phyloP scores from a whole-genome alignment of 2,329 filamentous ascomycete genomes.

The Camptophora hylomeconis region DNA sequence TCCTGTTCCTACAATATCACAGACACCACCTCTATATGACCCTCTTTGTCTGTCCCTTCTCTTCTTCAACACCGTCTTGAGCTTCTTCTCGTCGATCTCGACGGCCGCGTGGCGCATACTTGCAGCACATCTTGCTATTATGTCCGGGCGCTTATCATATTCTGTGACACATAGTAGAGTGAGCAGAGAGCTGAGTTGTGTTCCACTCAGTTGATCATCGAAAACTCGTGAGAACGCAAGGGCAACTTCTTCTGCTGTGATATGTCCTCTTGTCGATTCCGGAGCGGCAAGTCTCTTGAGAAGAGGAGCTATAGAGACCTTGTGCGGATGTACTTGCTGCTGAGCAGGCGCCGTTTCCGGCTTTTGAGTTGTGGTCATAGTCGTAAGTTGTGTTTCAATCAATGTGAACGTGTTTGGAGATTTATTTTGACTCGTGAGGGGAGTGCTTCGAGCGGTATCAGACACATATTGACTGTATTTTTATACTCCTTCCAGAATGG shows the following conservation, averaged over 20 bases:
- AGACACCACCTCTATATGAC: slow-evolving; percentile 66
- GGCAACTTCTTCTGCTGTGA: slow-evolving; percentile 71
- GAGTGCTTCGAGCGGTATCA: too few species aligned
- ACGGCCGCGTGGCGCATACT: slow-evolving; percentile 74
- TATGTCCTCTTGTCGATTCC: slow-evolving; percentile 32
- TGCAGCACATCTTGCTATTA: slow-evolving; percentile 71
- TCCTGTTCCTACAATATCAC: slow-evolving; percentile 94
- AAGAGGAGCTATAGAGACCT: slow-evolving; percentile 34
- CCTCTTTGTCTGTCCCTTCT: slow-evolving; percentile 50
- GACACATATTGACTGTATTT: too few species aligned
- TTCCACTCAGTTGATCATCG: slow-evolving; percentile 74
- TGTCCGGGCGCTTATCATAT: slow-evolving; percentile 69
- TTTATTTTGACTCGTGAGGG: too few species aligned
- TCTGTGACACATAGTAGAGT: slow-evolving; percentile 87
- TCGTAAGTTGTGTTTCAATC: too few species aligned
- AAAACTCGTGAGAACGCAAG: slow-evolving; percentile 86
- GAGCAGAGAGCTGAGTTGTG: slow-evolving; percentile 74
- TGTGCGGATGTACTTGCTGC: slow-evolving; percentile 6
- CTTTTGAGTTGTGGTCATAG: too few species aligned
- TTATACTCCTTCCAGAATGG: too few species aligned
- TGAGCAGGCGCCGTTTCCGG: too few species aligned
- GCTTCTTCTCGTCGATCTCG: slow-evolving; percentile 50
- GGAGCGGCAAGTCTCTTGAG: slow-evolving; percentile 33
- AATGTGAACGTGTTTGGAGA: too few species aligned
- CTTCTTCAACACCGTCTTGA: slow-evolving; percentile 44